phyloP scores from a whole-genome alignment of 805 yeast species.

The Metschnikowia lunata region DNA sequence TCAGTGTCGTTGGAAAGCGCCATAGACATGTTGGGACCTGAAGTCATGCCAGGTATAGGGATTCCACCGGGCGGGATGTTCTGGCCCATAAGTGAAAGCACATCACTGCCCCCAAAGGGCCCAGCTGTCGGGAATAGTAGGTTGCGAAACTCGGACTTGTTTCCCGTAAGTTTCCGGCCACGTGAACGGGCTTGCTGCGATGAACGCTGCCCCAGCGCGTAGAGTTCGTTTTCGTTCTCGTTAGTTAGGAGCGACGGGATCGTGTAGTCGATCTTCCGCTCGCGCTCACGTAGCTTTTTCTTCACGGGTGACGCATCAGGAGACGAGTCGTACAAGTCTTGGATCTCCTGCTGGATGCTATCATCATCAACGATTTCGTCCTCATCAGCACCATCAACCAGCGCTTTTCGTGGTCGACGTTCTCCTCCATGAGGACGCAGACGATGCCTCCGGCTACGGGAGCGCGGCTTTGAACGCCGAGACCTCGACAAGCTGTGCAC shows the following conservation, averaged over 20 bases:
- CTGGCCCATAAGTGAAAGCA: constrained; percentile 73
- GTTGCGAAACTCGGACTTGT: constrained; percentile 49
- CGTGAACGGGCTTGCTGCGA: constrained; percentile 27
- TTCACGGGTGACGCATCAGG: constrained; percentile 45
- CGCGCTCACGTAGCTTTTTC: constrained; percentile 46
- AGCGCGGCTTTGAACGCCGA: constrained; percentile 12
- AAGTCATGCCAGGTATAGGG: constrained; percentile 32
- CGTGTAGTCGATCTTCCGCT: constrained; percentile 63
- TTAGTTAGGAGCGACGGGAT: constrained; percentile 73
- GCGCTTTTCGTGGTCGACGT: constrained; percentile 16
- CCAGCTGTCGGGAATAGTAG: constrained; percentile 91
- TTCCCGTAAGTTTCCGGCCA: constrained; percentile 23
- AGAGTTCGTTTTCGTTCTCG: constrained; percentile 31
- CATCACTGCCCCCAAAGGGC: constrained; percentile 97
- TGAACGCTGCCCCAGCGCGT: constrained; percentile 9
- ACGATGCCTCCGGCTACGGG: constrained; percentile 24
- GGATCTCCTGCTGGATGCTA: constrained; percentile 56
- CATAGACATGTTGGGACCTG: constrained; percentile 20
- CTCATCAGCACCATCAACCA: constrained; percentile 17
- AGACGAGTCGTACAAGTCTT: constrained; percentile 58
- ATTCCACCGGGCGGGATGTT: constrained; percentile 51
- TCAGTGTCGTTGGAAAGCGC: constrained; percentile 49
- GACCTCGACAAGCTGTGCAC: constrained; percentile 20
- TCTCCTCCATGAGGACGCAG: constrained; percentile 18
- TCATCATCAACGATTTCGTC: constrained; percentile 30